Evolutionary conservation across 768 basidiomycete genomes (phyloP).

Genomic region (Hericium coralloides): DNA sequence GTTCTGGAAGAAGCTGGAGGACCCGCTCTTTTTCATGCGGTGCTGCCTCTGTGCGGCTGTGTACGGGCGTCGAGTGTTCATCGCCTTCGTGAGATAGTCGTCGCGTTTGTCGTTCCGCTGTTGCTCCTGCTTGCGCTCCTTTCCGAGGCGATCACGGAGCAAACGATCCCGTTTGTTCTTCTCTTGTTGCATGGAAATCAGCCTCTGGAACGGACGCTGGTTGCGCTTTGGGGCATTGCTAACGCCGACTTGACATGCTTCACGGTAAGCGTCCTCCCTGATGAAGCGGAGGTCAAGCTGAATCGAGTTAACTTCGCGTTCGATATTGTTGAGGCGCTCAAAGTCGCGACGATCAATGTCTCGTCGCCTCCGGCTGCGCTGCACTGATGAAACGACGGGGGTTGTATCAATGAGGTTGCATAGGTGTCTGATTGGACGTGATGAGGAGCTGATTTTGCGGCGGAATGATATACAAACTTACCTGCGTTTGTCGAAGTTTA

Average conservation of each 20-base stretch:
- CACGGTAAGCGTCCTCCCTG: conserved; percentile 66
- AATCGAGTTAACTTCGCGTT: conserved; percentile 51
- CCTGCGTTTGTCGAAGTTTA: conserved; percentile 83
- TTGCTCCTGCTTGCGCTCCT: conserved; percentile 73
- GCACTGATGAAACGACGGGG: conserved; percentile 34
- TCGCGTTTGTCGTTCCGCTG: conserved; percentile 63
- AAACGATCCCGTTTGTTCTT: conserved; percentile 74
- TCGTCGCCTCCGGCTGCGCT: conserved; percentile 39
- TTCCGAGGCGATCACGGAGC: conserved; percentile 57
- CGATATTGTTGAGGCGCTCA: conserved; percentile 68
- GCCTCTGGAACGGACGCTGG: conserved; percentile 56
- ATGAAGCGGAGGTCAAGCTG: conserved; percentile 67
- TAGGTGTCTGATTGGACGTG: conserved; percentile 42
- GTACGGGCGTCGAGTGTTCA: conserved; percentile 47
- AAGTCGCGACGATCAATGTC: conserved; percentile 60
- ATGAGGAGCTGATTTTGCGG: not conserved
- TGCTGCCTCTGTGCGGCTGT: conserved; percentile 57
- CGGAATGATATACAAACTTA: conserved; percentile 18
- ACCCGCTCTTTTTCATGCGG: conserved; percentile 85
- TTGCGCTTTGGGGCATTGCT: conserved; percentile 43
- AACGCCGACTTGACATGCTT: conserved; percentile 40
- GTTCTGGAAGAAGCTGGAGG: conserved; percentile 68
- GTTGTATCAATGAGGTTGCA: conserved; percentile 52
- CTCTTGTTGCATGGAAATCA: conserved; percentile 62
- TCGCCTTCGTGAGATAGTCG: conserved; percentile 66